These are phyloP conservation scores for Marasmius fiardii DNA, from an alignment of 1,284 basidiomycete species.

Conservation along the genomic window DNA sequence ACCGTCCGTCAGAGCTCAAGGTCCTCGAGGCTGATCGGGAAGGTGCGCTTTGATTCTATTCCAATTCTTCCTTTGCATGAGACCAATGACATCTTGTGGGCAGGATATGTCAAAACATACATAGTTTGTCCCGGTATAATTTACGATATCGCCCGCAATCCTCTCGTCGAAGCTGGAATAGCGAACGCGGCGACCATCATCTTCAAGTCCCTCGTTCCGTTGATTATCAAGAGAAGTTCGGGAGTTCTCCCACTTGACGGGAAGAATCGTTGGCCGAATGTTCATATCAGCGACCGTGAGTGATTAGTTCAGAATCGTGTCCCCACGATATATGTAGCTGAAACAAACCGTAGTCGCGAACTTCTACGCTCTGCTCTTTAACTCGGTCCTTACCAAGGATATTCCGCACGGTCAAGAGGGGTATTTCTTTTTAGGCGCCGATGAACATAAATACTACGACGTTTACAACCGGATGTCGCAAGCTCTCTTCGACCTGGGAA, in stretches of 20 bases:
- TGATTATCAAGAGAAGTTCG: constrained; percentile 12
- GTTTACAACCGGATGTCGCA: constrained; percentile 19
- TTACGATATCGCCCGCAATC: constrained; percentile 27
- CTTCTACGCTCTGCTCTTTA: too few species aligned
- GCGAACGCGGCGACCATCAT: constrained; percentile 26
- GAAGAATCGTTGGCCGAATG: constrained; percentile 8
- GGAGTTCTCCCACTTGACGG: constrained; percentile 9
- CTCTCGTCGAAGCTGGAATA: constrained; percentile 27
- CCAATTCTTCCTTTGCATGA: not conserved
- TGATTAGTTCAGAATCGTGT: not conserved
- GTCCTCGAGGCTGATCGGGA: constrained; percentile 39
- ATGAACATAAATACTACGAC: not conserved
- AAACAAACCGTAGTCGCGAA: too few species aligned
- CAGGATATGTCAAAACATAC: constrained; percentile 28
- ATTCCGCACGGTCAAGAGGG: too few species aligned
- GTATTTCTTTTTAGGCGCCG: too few species aligned
- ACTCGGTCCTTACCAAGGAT: too few species aligned
- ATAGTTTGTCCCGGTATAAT: constrained; percentile 30
- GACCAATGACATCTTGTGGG: not conserved
- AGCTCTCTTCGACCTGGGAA: constrained; percentile 25
- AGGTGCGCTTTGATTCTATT: too few species aligned
- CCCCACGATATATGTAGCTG: constrained; percentile 13
- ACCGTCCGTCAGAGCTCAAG: constrained; percentile 39
- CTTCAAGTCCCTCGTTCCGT: constrained; percentile 25
- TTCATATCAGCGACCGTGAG: too few species aligned